Base-by-base conservation (phyloP, 1,284 basidiomycete species). In the Austroboletus novae-zelandiae region DNA sequence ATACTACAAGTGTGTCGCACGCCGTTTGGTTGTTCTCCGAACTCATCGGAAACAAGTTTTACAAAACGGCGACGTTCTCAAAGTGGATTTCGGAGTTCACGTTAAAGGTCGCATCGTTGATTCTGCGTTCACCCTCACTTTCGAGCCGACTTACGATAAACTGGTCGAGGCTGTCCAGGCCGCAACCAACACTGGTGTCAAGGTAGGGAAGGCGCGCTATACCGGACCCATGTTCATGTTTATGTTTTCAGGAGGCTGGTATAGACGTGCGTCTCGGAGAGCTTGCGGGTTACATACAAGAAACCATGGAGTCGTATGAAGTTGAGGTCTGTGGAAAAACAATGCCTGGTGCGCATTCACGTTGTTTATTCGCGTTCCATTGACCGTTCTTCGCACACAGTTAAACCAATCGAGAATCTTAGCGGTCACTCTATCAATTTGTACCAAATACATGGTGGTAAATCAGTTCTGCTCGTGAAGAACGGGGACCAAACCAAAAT, bases 231-330 rank as follows among this genome's bases (percentile, higher is more conserved):
- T 11, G n/a, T 49, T 51, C 27, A 55, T 13, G 44, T 18, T 8
- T 47, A 47, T 54, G n/a, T 25, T 53, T 50, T 46, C 57, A 94
- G 93, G 94, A 94, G 79, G 91, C 96, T 8, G 97, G 97, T 4
- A 98, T 99, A 61, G 97, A 99, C 64, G 92, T 91, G 1, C 83
- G 95, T 41, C 77, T 99, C 43, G 94, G 94, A 54, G 96, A 99
- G 66, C 80, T 99, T 35, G 97, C 88, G 8, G 94, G 85, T 1
- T 81, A 83, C 36, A 95, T 99, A 53, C 96, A 99, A 69, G 97
- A 99, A 71, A 95, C 94, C 4, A 99, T 99, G 97, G 95, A 98
- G 68, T 94, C 91, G 5, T 98, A 98, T 67, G 97, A 99, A 69
- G 94, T 99, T 17, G 93, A 95, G 64, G 83, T 94, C 18, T 78